phyloP scores from a whole-genome alignment of 257 asterid genomes.

The Thymus mandschuricus region DNA sequence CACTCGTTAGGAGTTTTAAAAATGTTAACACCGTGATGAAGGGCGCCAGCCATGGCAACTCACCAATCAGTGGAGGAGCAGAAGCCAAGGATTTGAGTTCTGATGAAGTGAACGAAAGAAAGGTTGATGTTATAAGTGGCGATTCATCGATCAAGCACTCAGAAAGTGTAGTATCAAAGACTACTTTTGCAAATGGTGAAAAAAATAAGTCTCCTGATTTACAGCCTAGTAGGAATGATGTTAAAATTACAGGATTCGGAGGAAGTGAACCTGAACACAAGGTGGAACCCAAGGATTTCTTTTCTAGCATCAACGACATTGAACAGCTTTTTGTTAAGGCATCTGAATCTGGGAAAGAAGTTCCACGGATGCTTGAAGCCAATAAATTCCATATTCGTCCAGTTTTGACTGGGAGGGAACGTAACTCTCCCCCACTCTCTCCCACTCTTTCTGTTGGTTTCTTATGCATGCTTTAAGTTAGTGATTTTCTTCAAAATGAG shows the following conservation, averaged over 20 bases:
- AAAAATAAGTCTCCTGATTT: constrained; percentile 58
- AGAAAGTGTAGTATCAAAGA: constrained; percentile 39
- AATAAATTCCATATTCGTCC: constrained; percentile 92
- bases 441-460: neutral
- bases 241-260: constrained; percentile 51
- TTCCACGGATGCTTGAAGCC: constrained; percentile 97
- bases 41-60: constrained; percentile 35
- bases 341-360: constrained; percentile 92
- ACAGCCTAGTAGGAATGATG: constrained; percentile 60
- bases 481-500: neutral
- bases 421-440: constrained; percentile 50
- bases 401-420: constrained; percentile 63
- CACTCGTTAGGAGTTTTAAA: constrained; percentile 81
- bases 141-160: constrained; percentile 46
- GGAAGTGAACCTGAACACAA: constrained; percentile 54
- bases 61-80: constrained; percentile 35
- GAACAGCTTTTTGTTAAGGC: constrained; percentile 80
- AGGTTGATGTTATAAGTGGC: constrained; percentile 34
- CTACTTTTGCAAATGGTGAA: constrained; percentile 51
- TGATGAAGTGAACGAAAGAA: constrained; percentile 48
- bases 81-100: constrained; percentile 48
- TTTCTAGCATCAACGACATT: constrained; percentile 76
- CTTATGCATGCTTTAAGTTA: neutral
- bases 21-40: constrained; percentile 60
- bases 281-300: constrained; percentile 76